Evolutionary conservation across 345 rosid genomes (phyloP), one percentile per base, ranked within the genome.

Genomic region (Xanthoceras sorbifolium): DNA sequence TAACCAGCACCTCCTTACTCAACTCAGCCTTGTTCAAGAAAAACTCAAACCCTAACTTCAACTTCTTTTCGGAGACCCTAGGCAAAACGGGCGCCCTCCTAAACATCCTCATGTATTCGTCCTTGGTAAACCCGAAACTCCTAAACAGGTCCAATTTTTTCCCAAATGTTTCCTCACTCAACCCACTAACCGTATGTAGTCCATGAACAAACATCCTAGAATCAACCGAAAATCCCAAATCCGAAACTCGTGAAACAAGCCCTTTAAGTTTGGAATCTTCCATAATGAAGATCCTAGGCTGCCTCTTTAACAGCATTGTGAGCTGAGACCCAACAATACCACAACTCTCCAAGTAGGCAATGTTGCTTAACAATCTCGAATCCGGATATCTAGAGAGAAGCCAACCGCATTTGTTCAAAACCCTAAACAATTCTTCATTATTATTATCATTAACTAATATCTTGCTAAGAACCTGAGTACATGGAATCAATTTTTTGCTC

Each of bases 181-280:
- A 5, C 71, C 82, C 62, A 78, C 82, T 79, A 72, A 82, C 6
- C 34, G 87, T 26, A 42, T 40, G 70, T 18, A 85, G 31, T 6
- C 73, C 90, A 64, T 83, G 63, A 59, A 74, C 89, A 9, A 87
- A 79, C 88, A 85, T 83, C 72, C 85, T 76, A 11, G 88, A 87
- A n/a, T 84, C 50, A 14, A 78, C 74, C 4, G 84, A 76, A 65
- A 85, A 74, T 14, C 90, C 90, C 76, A 84, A 57, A 59, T 74
- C 76, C 20, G 71, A 70, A 64, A 32, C 80, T 62, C 60, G 71
- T 0, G 67, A 73, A 73, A 80, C 82, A 20, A n/a, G n/a, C n/a
- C n/a, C n/a, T n/a, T n/a, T n/a, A n/a, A n/a, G n/a, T n/a, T n/a
- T n/a, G n/a, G n/a, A 42, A 52, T 81, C 84, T 44, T 8, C 28